Base-by-base conservation (phyloP, 768 basidiomycete species). In the Stropharia rugosoannulata region DNA sequence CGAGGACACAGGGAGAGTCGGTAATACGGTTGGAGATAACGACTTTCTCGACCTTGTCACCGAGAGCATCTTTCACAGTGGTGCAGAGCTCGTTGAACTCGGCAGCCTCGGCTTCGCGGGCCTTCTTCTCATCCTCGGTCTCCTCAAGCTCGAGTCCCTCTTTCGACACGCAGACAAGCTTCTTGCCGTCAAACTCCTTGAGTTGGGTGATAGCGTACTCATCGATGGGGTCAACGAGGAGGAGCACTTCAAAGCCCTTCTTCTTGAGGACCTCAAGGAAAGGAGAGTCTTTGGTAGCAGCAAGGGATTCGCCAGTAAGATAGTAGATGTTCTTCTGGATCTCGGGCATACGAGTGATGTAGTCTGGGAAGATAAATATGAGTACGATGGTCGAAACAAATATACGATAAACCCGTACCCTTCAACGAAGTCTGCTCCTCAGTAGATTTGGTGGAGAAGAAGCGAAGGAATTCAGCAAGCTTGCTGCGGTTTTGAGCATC, bases 211-310 rank as follows among this genome's bases (percentile, higher is more conserved):
- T 87, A 58, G 96, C 96, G 70, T 98, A 99, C 78, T 98, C 95
- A 72, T 98, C 96, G 68, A 98, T 98, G 67, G 96, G 96, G 80
- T 98, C 96, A 64, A 97, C 92, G 56, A 99, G 87, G 62, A 99
- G 87, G 49, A 99, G 83, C 60, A 97, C 94, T 74, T 98, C 96
- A 73, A 98, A 98, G 78, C 93, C 93, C 84, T 93, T 98, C 90
- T 94, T 95, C 87, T 95, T 98, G 72, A 98, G 87, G 48, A 96
- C 92, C 78, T 98, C 96, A 55, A 98, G 87, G 95, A 98, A 98
- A 16, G 96, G 96, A 44, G 96, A 98, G 73, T 98, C 94, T 68
- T 82, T 86, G 65, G 89, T 85, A 52, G 93, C 83, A 55, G 86
- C 87, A 50, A 99, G 89, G 5, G 94, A 96, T 81, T 99, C 96